These are phyloP conservation scores for Pyronema domesticum DNA, from an alignment of 495 filamentous ascomycete genomes.

Conservation along the genomic window DNA sequence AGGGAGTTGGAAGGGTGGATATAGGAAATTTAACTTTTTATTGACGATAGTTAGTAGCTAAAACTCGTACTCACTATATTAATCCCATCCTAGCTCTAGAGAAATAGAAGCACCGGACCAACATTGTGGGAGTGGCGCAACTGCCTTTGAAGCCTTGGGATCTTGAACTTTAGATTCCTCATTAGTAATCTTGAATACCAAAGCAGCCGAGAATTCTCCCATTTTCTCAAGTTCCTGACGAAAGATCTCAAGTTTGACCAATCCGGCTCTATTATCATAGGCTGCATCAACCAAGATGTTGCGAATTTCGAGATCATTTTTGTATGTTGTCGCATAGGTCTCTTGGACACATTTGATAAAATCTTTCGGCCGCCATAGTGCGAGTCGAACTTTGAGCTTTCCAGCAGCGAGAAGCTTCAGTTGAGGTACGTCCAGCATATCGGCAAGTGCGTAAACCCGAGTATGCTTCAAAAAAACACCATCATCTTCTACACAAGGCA, in stretches of 20 bases:
- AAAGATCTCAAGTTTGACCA: neutral
- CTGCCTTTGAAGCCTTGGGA: too few relatives aligned
- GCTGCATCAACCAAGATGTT: neutral
- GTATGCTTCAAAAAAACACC: neutral
- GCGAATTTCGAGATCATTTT: neutral
- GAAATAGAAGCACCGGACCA: too few relatives aligned
- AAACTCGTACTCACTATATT: too few relatives aligned
- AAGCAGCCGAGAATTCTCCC: neutral
- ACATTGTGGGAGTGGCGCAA: too few relatives aligned
- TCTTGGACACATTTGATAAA: neutral
- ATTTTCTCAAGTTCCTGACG: neutral
- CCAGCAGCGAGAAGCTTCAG: neutral
- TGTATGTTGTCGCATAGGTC: neutral
- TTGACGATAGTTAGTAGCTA: too few relatives aligned
- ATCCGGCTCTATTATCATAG: neutral
- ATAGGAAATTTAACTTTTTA: too few relatives aligned
- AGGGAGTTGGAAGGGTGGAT: too few relatives aligned
- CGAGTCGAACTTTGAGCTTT: neutral
- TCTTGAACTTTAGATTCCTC: too few relatives aligned
- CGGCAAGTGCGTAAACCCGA: neutral
- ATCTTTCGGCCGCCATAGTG: neutral
- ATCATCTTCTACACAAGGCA: neutral
- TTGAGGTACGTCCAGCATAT: neutral
- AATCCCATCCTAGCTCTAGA: too few relatives aligned
- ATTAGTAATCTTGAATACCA: neutral